Percentiles rank a stretch among this genome's conserved stretches.
phyloP scores from a whole-genome alignment of 2,329 filamentous ascomycete species.

The Karstenula rhodostoma region DNA sequence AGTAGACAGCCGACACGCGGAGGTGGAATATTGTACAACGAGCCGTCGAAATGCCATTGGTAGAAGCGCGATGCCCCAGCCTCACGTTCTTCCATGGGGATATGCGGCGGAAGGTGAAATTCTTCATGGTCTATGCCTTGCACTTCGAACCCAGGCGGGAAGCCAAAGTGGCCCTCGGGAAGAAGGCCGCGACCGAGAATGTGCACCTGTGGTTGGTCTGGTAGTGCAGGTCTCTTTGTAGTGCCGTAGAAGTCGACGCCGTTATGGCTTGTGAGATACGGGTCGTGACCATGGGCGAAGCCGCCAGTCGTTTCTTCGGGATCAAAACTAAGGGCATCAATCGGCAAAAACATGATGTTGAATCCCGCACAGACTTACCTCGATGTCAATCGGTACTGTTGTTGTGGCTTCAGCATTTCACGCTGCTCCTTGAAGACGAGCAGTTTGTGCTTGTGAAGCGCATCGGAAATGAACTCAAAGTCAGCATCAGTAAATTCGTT shows the following conservation, averaged over 20 bases:
- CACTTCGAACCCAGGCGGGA: slow-evolving; percentile 22
- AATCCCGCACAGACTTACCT: slow-evolving; percentile 3
- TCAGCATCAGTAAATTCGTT: slow-evolving; percentile 23
- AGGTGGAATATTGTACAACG: slow-evolving; percentile 17
- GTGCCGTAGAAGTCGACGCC: slow-evolving; percentile 21
- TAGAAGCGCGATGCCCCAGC: slow-evolving; percentile 19
- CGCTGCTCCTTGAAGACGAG: slow-evolving; percentile 23
- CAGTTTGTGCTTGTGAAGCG: slow-evolving; percentile 16
- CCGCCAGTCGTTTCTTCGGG: slow-evolving; percentile 21
- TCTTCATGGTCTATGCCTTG: slow-evolving; percentile 23
- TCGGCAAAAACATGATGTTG: not conserved
- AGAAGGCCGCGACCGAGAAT: slow-evolving; percentile 21
- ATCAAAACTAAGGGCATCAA: slow-evolving; percentile 15
- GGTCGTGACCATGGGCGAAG: slow-evolving; percentile 22
- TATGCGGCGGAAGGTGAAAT: slow-evolving; percentile 23
- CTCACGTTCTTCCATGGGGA: slow-evolving; percentile 19
- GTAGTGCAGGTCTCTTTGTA: slow-evolving; percentile 21
- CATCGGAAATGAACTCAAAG: slow-evolving; percentile 20
- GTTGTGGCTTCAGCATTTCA: slow-evolving; percentile 19
- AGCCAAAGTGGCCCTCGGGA: slow-evolving; percentile 20
- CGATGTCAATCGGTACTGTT: slow-evolving; percentile 18
- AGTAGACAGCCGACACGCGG: slow-evolving; percentile 17
- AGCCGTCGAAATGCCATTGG: slow-evolving; percentile 20
- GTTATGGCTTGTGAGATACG: slow-evolving; percentile 18
- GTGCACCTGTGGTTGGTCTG: slow-evolving; percentile 22